Conservation (phyloP, 2,329 filamentous ascomycete species). For the Paracorniculantispora psalliotae region DNA sequence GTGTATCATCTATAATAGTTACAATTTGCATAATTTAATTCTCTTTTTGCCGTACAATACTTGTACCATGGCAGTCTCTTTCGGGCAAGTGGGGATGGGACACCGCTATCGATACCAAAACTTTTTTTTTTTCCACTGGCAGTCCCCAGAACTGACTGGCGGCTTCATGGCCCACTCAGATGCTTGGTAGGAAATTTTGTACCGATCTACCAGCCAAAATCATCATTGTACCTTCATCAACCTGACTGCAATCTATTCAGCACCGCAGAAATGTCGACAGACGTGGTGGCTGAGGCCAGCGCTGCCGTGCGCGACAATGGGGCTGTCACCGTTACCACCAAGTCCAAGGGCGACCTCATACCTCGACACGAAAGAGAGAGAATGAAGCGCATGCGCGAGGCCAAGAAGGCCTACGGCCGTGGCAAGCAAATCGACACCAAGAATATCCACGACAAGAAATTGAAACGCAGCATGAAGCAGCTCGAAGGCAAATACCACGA, state of each 20-base stretch:
- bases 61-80: not conserved
- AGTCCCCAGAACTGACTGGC: not conserved
- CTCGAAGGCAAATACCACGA: constrained; percentile 80
- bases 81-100: constrained; percentile 7
- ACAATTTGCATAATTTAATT: no score
- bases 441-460: constrained; percentile 80
- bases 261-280: not conserved
- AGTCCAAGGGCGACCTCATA: constrained; percentile 46
- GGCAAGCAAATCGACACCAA: constrained; percentile 70
- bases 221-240: not conserved
- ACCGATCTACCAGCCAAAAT: not conserved
- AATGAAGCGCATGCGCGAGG: constrained; percentile 51
- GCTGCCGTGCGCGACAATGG: constrained; percentile 45
- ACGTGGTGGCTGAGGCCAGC: constrained; percentile 21
- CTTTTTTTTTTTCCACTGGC: constrained; percentile 4
- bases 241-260: not conserved
- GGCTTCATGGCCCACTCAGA: not conserved
- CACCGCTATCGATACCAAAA: constrained; percentile 8
- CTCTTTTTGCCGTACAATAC: no score
- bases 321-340: constrained; percentile 43
- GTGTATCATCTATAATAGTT: no score
- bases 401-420: constrained; percentile 76
- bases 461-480: constrained; percentile 71
- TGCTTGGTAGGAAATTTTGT: not conserved
- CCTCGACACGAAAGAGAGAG: constrained; percentile 48